Evolutionary conservation across 1,284 basidiomycete genomes (phyloP), one percentile per base, ranked within the genome.

Genomic region (Chalciporus piperatoides): DNA sequence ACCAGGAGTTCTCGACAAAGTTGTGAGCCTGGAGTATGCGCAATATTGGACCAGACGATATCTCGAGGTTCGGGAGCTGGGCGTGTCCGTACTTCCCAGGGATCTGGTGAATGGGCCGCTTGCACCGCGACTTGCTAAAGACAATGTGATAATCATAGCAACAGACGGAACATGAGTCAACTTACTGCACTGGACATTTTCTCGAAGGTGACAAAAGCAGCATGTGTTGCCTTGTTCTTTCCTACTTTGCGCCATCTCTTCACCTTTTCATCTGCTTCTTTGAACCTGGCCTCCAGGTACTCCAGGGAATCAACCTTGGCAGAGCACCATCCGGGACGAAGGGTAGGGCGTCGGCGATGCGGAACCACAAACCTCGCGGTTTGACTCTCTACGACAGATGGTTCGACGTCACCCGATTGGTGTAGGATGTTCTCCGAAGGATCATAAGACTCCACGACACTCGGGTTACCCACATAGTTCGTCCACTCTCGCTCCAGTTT

Each of bases 151-250:
- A 11, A 1, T 52, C 1, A 38, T 17, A 11, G 21, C 32, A 21
- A 25, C 21, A 12, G 11, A n/a, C 21, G 43, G 3, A 17, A 46
- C 2, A 14, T 17, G 8, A 42, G 38, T 42, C 35, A 21, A 30
- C 86, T 62, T 64, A 91, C 90, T 11, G 94, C 92, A 60, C 86
- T 86, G 2, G 90, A 90, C 78, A 95, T 93, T 62, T 91, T 90
- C 68, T 96, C 90, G 59, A 99, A 97, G 0, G 96, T 98, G n/a
- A 98, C 91, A 64, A 97, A 99, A 0, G 93, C 96, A 7, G 84
- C 81, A 51, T 87, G 82, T 0, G 90, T 90, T 1, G 91, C 77
- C 55, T 79, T 84, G 65, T 92, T 95, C 59, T 81, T 86, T 6
- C 85, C 84, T 10, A 70, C 69, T 45, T 78, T 71, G 44, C 89